Evolutionary conservation across 1,139 yeast genomes (phyloP).

Genomic region (Kodamaea anthophila): DNA sequence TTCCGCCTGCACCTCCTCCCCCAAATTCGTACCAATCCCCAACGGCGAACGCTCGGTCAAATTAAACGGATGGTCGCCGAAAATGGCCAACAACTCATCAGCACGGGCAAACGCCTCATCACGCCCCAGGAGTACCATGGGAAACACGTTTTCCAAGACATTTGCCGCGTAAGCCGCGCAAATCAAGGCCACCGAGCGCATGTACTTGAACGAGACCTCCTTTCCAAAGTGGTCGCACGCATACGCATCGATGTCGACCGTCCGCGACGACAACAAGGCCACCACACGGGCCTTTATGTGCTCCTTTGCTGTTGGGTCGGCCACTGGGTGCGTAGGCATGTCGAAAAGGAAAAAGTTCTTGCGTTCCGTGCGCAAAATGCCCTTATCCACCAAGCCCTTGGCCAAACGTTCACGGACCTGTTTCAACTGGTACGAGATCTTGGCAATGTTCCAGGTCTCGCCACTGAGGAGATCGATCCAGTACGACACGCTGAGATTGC

Average conservation of each 20-base stretch:
- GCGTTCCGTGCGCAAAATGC: conserved; percentile 92
- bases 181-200: conserved; percentile 77
- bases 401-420: conserved; percentile 96
- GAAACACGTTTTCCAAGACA: conserved; percentile 84
- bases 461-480: conserved; percentile 96
- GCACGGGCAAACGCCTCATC: conserved; percentile 92
- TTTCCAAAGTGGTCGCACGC: conserved; percentile 61
- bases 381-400: conserved; percentile 95
- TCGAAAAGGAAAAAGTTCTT: conserved; percentile 91
- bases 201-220: conserved; percentile 59
- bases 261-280: conserved; percentile 64
- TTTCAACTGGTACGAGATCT: conserved; percentile 89
- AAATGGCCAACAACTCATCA: conserved; percentile 80
- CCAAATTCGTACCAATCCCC: conserved; percentile 74
- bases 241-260: conserved; percentile 45
- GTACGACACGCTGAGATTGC: conserved; percentile 71
- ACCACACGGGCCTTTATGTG: conserved; percentile 72
- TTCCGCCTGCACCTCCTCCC: conserved; percentile 62
- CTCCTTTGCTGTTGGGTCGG: conserved; percentile 77
- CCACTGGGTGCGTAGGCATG: conserved; percentile 98
- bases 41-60: conserved; percentile 48
- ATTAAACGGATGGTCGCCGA: conserved; percentile 80
- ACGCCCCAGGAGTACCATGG: conserved; percentile 79
- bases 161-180: conserved; percentile 94
- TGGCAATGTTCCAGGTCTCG: conserved; percentile 96